These are phyloP conservation scores for Glomus cerebriforme DNA, from an alignment of 192 early-diverging fungal genomes.

Conservation along the genomic window DNA sequence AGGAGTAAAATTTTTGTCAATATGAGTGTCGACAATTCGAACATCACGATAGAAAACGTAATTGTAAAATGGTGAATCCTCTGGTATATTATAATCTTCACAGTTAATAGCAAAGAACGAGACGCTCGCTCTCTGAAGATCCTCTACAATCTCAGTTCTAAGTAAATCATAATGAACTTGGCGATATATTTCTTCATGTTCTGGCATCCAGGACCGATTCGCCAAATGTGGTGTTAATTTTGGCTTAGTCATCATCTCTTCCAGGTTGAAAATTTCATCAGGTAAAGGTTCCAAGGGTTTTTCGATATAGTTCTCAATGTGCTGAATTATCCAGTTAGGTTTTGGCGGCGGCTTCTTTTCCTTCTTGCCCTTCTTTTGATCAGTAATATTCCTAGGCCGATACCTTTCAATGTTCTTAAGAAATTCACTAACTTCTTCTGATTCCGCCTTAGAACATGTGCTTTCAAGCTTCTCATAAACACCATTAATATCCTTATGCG, in stretches of 20 bases:
- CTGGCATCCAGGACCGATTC: neutral
- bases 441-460: neutral
- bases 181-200: constrained; percentile 1
- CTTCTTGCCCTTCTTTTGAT: too few species aligned
- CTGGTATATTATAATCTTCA: neutral
- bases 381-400: neutral
- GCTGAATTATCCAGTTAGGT: neutral
- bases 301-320: neutral
- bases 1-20: neutral
- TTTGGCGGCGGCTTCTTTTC: neutral
- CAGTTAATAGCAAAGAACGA: neutral
- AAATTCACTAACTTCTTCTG: neutral
- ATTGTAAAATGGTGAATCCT: neutral
- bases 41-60: constrained; percentile 3
- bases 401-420: neutral
- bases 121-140: constrained; percentile 4
- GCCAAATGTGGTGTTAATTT: neutral
- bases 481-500: neutral
- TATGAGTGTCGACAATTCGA: neutral
- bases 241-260: neutral
- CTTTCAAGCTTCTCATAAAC: neutral
- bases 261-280: neutral
- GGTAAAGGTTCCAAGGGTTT: neutral
- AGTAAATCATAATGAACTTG: constrained; percentile 20
- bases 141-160: constrained; percentile 18